phyloP scores from a whole-genome alignment of 208 protist species.

The Leptomonas seymouri region DNA sequence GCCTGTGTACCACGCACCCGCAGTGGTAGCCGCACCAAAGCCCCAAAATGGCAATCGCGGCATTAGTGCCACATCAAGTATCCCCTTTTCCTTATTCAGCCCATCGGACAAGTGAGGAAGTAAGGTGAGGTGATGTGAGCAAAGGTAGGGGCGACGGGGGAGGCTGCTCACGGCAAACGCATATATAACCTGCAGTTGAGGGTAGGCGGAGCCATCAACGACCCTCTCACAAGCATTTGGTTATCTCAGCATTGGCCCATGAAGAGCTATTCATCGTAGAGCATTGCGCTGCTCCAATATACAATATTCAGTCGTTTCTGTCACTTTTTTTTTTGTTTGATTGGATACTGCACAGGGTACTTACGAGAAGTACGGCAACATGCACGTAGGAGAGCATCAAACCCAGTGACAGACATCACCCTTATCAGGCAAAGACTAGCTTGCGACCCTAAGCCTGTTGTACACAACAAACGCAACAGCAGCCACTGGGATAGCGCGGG shows the following conservation, averaged over 20 bases:
- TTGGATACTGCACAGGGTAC: neutral
- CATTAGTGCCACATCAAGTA: conserved; percentile 31
- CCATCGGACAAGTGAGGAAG: neutral
- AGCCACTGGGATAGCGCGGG: conserved; percentile 28
- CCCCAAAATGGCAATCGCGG: conserved; percentile 46
- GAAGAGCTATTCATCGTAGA: too few species aligned
- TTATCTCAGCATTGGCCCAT: too few species aligned
- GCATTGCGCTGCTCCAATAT: too few species aligned
- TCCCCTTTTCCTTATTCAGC: conserved; percentile 7
- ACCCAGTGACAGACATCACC: too few species aligned
- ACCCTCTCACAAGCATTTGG: too few species aligned
- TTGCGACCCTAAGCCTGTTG: neutral
- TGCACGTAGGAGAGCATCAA: neutral
- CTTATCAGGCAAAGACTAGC: neutral
- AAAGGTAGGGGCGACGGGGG: too few species aligned
- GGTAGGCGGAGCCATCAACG: too few species aligned
- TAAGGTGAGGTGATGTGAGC: neutral
- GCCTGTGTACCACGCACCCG: conserved; percentile 38
- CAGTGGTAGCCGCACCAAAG: conserved; percentile 21
- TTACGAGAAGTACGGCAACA: neutral
- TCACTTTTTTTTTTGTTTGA: neutral
- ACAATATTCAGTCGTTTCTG: neutral
- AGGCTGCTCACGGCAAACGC: too few species aligned
- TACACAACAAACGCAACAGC: conserved; percentile 28
- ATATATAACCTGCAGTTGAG: too few species aligned